Conservation (phyloP, 495 filamentous ascomycete genomes). For the Pyrenula massariospora region DNA sequence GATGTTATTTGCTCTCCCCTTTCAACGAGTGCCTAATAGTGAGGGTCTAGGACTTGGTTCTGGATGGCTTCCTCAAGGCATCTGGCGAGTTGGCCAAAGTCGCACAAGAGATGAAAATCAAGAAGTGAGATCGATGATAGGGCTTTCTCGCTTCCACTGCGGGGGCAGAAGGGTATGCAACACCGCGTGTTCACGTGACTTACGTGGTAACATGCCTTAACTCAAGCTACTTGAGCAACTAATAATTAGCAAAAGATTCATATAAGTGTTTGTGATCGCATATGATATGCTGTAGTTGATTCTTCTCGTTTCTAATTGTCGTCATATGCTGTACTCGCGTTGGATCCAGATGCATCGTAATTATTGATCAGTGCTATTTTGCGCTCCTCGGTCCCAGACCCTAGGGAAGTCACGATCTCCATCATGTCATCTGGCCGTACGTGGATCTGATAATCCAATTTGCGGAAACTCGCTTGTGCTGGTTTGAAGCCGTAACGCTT, state of each 20-base stretch:
- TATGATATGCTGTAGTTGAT: not conserved
- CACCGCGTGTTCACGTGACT: not conserved
- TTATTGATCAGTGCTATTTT: constrained; percentile 22
- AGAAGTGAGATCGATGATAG: not conserved
- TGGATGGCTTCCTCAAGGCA: not conserved
- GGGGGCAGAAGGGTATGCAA: not conserved
- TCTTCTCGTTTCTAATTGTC: not conserved
- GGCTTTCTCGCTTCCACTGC: not conserved
- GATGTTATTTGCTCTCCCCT: not conserved
- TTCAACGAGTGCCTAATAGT: not conserved
- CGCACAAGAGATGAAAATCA: not conserved
- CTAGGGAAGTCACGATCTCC: constrained; percentile 12
- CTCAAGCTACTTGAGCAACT: not conserved
- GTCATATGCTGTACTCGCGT: constrained; percentile 5
- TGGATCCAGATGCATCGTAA: constrained; percentile 26
- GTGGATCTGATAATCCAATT: constrained; percentile 24
- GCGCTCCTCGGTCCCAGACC: constrained; percentile 14
- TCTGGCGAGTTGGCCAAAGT: not conserved
- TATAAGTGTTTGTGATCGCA: not conserved
- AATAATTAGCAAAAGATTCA: not conserved
- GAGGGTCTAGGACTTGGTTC: not conserved
- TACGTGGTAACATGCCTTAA: not conserved
- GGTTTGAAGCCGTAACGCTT: constrained; percentile 13
- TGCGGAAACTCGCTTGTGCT: constrained; percentile 19
- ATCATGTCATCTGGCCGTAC: constrained; percentile 15